A percentile compares a stretch with the other conserved stretches of the same genome.
phyloP scores from a whole-genome alignment of 176 grass and related monocot genomes.

The sorghum (Sorghum bicolor) region DNA sequence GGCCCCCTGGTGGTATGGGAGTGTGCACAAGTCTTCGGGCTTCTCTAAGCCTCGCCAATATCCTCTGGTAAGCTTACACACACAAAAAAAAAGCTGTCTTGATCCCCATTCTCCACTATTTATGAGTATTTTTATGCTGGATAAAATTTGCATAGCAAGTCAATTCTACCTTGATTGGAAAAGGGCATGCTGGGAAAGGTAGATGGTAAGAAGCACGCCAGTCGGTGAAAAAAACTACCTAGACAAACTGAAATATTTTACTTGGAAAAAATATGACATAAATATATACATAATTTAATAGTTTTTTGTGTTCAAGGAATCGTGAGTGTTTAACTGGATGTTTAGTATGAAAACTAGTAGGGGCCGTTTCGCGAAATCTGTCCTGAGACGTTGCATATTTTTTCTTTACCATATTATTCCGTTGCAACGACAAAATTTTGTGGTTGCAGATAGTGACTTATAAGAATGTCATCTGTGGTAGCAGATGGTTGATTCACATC shows the following conservation, averaged over 20 bases:
- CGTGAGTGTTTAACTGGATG: not conserved
- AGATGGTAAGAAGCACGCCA: not conserved
- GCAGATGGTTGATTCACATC: not conserved
- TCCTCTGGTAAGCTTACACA: constrained; percentile 53
- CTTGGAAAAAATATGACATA: not conserved
- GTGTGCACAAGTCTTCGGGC: constrained; percentile 81
- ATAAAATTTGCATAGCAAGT: not conserved
- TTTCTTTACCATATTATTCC: not conserved
- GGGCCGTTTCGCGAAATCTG: not conserved
- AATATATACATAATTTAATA: not conserved
- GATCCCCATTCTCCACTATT: constrained; percentile 15
- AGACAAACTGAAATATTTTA: not conserved
- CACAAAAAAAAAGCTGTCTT: not conserved
- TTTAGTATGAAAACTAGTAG: constrained; percentile 4
- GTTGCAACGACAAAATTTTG: not conserved
- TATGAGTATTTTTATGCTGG: not conserved
- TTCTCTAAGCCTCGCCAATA: constrained; percentile 50
- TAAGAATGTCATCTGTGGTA: not conserved
- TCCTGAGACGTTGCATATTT: not conserved
- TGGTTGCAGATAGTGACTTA: not conserved
- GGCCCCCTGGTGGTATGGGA: constrained; percentile 96
- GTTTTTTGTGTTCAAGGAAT: not conserved
- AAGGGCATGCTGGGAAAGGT: not conserved
- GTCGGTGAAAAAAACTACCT: not conserved
- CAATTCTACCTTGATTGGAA: not conserved